phyloP scores from a whole-genome alignment of 1,139 yeast genomes.

The Yamadazyma dendronema region DNA sequence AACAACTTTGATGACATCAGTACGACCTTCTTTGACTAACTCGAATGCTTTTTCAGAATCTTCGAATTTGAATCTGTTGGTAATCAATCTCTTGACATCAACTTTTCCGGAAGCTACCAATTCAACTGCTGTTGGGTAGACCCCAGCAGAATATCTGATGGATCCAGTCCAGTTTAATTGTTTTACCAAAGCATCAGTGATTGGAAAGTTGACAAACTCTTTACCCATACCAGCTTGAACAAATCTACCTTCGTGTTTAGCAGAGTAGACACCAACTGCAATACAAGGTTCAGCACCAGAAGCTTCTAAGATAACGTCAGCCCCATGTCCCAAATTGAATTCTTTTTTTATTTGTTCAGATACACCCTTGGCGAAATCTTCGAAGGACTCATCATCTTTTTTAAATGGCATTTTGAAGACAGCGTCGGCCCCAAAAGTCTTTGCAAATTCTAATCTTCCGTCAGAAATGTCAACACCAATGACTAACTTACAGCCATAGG shows the following conservation, averaged over 20 bases:
- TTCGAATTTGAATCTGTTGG: constrained; percentile 65
- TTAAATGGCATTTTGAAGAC: constrained; percentile 20
- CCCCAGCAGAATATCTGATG: constrained; percentile 37
- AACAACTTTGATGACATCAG: constrained; percentile 57
- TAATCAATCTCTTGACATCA: constrained; percentile 50
- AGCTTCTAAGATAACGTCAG: constrained; percentile 61
- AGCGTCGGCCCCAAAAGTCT: constrained; percentile 22
- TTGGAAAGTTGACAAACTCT: constrained; percentile 61
- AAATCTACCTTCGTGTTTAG: constrained; percentile 56
- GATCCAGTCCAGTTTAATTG: constrained; percentile 64
- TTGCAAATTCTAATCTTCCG: constrained; percentile 28
- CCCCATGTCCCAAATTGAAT: constrained; percentile 34
- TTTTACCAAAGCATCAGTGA: constrained; percentile 59
- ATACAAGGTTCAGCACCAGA: constrained; percentile 71
- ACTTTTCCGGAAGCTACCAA: constrained; percentile 44
- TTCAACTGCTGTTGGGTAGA: constrained; percentile 42
- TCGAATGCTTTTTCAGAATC: constrained; percentile 76
- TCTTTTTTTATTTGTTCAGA: constrained; percentile 13
- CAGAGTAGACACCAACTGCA: constrained; percentile 52
- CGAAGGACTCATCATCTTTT: constrained; percentile 11
- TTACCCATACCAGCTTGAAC: constrained; percentile 73
- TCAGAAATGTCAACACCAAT: constrained; percentile 29
- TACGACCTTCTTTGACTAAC: constrained; percentile 47
- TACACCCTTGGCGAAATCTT: constrained; percentile 15
- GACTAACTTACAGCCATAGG: constrained; percentile 29